A percentile compares a stretch with the other conserved stretches of the same genome.
Conservation (phyloP, 2,329 filamentous ascomycete genomes). For the Ustulina deusta region DNA sequence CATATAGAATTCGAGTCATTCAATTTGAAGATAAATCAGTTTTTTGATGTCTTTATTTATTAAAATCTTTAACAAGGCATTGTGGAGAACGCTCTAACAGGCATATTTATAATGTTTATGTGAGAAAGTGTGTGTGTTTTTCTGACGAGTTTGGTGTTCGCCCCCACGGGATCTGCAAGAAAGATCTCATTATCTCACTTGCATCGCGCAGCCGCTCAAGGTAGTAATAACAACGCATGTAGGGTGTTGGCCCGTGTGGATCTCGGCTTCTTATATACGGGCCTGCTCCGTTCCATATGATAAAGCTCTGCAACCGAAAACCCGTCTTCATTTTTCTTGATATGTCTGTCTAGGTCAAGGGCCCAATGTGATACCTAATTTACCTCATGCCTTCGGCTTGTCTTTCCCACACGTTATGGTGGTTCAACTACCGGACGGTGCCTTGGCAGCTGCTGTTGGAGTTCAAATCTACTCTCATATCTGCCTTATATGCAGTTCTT, state of each 20-base stretch:
- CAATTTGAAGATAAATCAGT: background rate
- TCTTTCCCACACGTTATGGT: constrained; percentile 51
- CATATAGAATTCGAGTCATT: background rate
- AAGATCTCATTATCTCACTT: constrained; percentile 23
- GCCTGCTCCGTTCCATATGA: background rate
- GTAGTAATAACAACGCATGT: constrained; percentile 20
- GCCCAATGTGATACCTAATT: constrained; percentile 8
- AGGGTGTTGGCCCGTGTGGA: constrained; percentile 7
- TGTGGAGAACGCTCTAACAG: background rate
- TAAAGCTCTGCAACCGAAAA: constrained; percentile 14
- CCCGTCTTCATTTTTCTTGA: constrained; percentile 19
- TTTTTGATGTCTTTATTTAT: background rate
- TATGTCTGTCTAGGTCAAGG: constrained; percentile 21
- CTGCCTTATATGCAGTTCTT: constrained; percentile 50
- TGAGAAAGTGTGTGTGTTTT: background rate
- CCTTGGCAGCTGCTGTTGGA: constrained; percentile 50
- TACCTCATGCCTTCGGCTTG: constrained; percentile 40
- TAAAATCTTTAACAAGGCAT: background rate
- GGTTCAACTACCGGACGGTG: constrained; percentile 53
- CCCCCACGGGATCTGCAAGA: constrained; percentile 34
- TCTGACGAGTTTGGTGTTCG: background rate
- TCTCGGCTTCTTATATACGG: constrained; percentile 14
- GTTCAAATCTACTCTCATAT: constrained; percentile 54
- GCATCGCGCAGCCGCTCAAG: constrained; percentile 28
- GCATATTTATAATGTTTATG: background rate